Base-by-base conservation (phyloP, 805 yeast species). In the Ogataea nonfermentans region DNA sequence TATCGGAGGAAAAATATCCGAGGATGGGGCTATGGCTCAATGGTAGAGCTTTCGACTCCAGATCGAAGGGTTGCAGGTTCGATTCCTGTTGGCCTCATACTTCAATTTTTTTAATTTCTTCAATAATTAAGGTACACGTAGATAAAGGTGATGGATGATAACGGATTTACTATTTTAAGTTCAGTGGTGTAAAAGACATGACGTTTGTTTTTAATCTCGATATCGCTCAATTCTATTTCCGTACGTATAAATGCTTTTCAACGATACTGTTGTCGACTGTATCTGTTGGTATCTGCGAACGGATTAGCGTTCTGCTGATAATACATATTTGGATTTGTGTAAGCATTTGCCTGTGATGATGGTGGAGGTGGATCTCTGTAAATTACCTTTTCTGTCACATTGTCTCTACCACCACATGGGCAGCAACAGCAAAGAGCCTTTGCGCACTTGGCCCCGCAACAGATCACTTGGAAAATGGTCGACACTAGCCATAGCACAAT, bases 31-130 rank as follows among this genome's bases (percentile, higher is more conserved):
- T 78, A 79, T 77, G 82, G 83, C 83, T 77, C 83, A 77, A 78
- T 77, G 83, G 83, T 77, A 77, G 83, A 77, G 83, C 82, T 75
- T 78, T 78, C 78, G 83, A 77, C 79, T 77, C 83, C 83, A 77
- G 76, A 78, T 78, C 86, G 79, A 78, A 79, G 78, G 86, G 86
- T 75, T 79, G 86, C 85, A 79, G 84, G 86, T 79, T 79, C 86
- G 76, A 79, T 78, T 79, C 86, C 84, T 79, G 86, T 79, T 83
- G 81, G 83, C 78, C 80, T 77, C 82, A 77, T 45, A 56, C 66
- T 59, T 66, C 62, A 53, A 52, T 58, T 58, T 49, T 53, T 59
- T 61, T 59, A 16, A 35, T 13, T 27, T 9, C 7, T 4, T 8
- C 17, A 9, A 27, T n/a, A 5, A 9, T 11, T 9, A n/a, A n/a